These are phyloP conservation scores for Arthrobotrys iridis DNA, from an alignment of 2,329 filamentous ascomycete species.

Conservation along the genomic window DNA sequence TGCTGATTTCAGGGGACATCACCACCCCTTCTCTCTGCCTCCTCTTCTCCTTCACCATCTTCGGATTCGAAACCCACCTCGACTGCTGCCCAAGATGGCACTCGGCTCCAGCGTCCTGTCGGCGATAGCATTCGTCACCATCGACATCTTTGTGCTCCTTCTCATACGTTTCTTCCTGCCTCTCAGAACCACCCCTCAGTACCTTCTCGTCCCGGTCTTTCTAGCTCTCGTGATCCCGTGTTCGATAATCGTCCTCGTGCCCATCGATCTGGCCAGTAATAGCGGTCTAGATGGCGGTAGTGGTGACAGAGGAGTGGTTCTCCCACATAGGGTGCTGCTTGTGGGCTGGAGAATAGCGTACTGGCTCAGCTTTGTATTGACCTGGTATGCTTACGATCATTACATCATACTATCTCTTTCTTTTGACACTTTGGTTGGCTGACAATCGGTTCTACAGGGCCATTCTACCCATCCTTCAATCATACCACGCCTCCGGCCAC, in stretches of 20 bases:
- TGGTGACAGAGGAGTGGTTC: slow-evolving; percentile 78
- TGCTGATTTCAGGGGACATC: slow-evolving; percentile 29
- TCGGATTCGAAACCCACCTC: not conserved
- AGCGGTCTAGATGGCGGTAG: slow-evolving; percentile 74
- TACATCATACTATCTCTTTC: not conserved
- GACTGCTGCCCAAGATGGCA: slow-evolving; percentile 44
- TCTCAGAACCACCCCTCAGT: slow-evolving; percentile 86
- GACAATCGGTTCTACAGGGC: slow-evolving; percentile 42
- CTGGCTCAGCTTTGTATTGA: slow-evolving; percentile 94
- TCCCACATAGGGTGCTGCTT: slow-evolving; percentile 78
- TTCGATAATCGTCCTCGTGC: slow-evolving; percentile 89
- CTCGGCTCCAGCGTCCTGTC: slow-evolving; percentile 57
- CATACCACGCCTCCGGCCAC: slow-evolving; percentile 94
- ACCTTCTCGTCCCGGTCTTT: slow-evolving; percentile 91
- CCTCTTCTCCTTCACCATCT: not conserved
- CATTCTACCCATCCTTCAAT: slow-evolving; percentile 89
- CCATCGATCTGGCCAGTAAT: slow-evolving; percentile 92
- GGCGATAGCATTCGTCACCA: slow-evolving; percentile 55
- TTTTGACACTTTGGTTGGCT: slow-evolving; percentile 5
- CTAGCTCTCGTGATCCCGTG: slow-evolving; percentile 93
- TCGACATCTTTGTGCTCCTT: slow-evolving; percentile 75
- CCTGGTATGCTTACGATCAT: slow-evolving; percentile 72
- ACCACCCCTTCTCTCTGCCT: not conserved
- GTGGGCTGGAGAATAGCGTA: slow-evolving; percentile 95
- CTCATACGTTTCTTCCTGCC: slow-evolving; percentile 90